These are phyloP conservation scores for Linnemannia schmuckeri DNA, from an alignment of 192 early-diverging fungal species.

Conservation along the genomic window DNA sequence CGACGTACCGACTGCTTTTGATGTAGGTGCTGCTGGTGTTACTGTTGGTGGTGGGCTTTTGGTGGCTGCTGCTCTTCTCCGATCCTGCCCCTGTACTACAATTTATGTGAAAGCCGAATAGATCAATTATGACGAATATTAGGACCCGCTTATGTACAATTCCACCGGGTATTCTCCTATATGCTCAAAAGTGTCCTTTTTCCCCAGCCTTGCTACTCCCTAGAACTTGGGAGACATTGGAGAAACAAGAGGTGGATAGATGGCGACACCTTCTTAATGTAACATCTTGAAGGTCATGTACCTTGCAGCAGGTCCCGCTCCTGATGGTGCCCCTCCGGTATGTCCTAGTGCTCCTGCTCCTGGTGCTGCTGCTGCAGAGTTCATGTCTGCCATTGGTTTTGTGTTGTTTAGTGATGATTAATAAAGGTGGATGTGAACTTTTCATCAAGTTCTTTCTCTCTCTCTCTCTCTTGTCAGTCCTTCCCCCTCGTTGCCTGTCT, in stretches of 20 bases:
- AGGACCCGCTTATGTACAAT: too few species aligned
- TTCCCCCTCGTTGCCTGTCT: neutral
- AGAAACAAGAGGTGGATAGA: too few species aligned
- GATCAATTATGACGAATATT: too few species aligned
- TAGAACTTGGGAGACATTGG: too few species aligned
- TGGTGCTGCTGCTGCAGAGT: neutral
- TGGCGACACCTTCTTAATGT: too few species aligned
- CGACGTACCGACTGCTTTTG: constrained; percentile 19
- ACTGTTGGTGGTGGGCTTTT: neutral
- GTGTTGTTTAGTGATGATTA: neutral
- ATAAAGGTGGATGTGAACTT: neutral
- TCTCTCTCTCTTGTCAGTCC: neutral
- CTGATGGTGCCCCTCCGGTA: constrained; percentile 5
- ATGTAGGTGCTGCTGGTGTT: constrained; percentile 1
- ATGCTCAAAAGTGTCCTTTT: too few species aligned
- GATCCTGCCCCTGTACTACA: constrained; percentile 6
- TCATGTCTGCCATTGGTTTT: constrained; percentile 22
- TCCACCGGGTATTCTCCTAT: too few species aligned
- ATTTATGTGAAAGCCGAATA: neutral
- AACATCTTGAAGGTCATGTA: neutral
- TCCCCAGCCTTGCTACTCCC: too few species aligned
- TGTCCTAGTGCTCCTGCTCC: neutral
- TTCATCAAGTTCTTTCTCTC: neutral
- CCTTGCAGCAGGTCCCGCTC: constrained; percentile 1
- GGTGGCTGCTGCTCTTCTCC: neutral